Base-by-base conservation (phyloP, 2,329 filamentous ascomycete genomes). In the Penicillium sp. region DNA sequence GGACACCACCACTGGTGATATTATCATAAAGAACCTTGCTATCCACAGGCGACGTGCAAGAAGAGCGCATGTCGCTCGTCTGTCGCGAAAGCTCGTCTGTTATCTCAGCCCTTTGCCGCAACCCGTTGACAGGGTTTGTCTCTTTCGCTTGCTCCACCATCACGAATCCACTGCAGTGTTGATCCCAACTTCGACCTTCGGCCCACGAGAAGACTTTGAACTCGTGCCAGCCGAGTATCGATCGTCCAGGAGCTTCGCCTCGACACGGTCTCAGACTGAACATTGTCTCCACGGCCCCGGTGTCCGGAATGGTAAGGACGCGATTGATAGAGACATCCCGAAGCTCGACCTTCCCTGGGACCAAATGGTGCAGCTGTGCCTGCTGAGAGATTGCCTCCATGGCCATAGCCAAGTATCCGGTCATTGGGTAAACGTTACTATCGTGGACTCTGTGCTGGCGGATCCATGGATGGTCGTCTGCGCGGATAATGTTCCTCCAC, bases 151-250 rank as follows among this genome's bases (percentile, higher is more conserved):
- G 46, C n/a, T 51, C 33, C 2, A 51, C 48, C 43, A 52, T 55
- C 7, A 55, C 34, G 4, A 47, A 50, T 1, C 52, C 52, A 21
- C 41, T 46, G 17, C 51, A 53, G 33, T 55, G 52, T n/a, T 54
- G 48, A 16, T 55, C 52, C 52, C 52, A 55, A 4, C 44, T 42
- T 10, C 51, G 39, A 2, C 48, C 48, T 18, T 55, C 50, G 0
- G 48, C 43, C 52, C 52, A 55, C 10, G 52, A 55, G 26, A 50
- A 55, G 11, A 53, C 45, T 18, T 53, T 52, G 29, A 55, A 55
- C 46, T 55, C 52, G 31, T 55, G 49, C 52, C 52, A 55, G 33
- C 46, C 50, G 33, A 51, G 46, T 3, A 50, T 38, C n/a, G 50
- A 42, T 38, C 40, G 47, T 17, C 46, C 50, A 2, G 46, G 42